phyloP scores from a whole-genome alignment of 2,329 filamentous ascomycete species.

The Akanthomyces lecanii region DNA sequence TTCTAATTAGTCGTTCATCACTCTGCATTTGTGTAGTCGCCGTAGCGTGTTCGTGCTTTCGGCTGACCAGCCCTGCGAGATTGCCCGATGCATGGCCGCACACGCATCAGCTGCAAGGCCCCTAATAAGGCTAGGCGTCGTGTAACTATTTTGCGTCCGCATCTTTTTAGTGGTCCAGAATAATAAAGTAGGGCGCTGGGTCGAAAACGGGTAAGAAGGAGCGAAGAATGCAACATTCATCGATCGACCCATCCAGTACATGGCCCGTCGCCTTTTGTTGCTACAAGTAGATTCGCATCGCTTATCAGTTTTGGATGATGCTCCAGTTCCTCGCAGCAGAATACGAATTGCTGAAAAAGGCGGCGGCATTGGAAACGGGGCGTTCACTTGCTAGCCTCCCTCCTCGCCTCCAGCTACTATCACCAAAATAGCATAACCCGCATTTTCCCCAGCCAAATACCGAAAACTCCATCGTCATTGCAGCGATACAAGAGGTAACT shows the following conservation, averaged over 20 bases:
- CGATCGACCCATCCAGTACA: conserved; percentile 1
- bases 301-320: not conserved
- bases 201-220: not conserved
- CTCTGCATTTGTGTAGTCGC: not conserved
- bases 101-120: not conserved
- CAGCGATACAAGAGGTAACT: not conserved
- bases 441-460: not conserved
- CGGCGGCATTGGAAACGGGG: not conserved
- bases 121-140: not conserved
- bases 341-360: not conserved
- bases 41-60: not conserved
- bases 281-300: not conserved
- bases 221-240: not conserved
- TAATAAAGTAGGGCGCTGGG: not conserved
- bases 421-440: not conserved
- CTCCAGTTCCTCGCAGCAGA: not conserved
- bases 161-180: not conserved
- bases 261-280: not conserved
- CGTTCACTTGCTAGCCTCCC: not conserved
- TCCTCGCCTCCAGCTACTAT: not conserved
- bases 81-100: not conserved
- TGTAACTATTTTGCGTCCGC: not conserved
- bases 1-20: not conserved
- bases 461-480: not conserved
- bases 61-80: conserved; percentile 5